phyloP scores from a whole-genome alignment of 2,329 filamentous ascomycete species.

The Triangularia verruculosa region DNA sequence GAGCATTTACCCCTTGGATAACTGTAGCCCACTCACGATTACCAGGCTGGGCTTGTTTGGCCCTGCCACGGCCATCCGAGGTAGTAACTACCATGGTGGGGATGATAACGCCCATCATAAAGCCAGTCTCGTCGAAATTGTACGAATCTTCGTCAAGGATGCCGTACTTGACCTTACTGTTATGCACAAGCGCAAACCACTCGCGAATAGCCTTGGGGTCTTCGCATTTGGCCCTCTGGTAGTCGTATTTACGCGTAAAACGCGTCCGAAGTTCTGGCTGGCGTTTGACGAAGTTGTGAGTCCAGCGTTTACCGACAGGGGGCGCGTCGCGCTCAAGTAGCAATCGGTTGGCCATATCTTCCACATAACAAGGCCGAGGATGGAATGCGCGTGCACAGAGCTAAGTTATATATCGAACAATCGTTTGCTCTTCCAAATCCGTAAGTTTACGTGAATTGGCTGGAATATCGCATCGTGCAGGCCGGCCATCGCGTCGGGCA shows the following conservation, averaged over 20 bases:
- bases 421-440: conserved; percentile 12
- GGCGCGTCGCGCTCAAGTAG: too few relatives aligned
- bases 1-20: too few relatives aligned
- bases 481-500: too few relatives aligned
- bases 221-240: conserved; percentile 27
- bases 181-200: conserved; percentile 26
- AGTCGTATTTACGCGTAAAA: too few relatives aligned
- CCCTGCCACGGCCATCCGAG: conserved; percentile 12
- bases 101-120: conserved; percentile 33
- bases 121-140: conserved; percentile 33
- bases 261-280: too few relatives aligned
- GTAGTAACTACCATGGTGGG: conserved; percentile 15
- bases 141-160: conserved; percentile 26
- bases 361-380: conserved; percentile 3
- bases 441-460: conserved; percentile 13
- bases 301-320: too few relatives aligned
- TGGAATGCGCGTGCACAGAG: conserved; percentile 11
- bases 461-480: too few relatives aligned
- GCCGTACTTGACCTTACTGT: conserved; percentile 25
- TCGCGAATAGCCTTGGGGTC: conserved; percentile 25
- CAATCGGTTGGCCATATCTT: too few relatives aligned
- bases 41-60: conserved; percentile 15
- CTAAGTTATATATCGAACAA: conserved; percentile 13
- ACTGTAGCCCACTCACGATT: conserved; percentile 16
- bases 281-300: too few relatives aligned